A percentile compares a stretch with the other conserved stretches of the same genome.
Conservation (phyloP, 2,329 filamentous ascomycete species). For the Zymoseptoria ardabiliae region DNA sequence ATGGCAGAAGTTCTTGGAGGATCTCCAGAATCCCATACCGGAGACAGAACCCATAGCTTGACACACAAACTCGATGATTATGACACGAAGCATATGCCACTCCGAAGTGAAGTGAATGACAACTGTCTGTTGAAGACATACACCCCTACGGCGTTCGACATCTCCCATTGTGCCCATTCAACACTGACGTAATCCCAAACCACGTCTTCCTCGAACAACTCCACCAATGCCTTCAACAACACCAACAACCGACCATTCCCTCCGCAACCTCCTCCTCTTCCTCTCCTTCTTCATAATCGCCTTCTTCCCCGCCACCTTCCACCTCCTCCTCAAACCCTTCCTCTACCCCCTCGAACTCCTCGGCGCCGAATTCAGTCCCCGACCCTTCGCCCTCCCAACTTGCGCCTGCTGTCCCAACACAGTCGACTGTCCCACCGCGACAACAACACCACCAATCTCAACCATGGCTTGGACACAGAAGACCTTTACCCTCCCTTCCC, state of each 20-base stretch:
- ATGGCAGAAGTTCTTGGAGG: not conserved
- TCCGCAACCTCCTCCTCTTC: constrained; percentile 39
- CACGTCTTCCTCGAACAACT: constrained; percentile 4
- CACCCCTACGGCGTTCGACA: constrained; percentile 5
- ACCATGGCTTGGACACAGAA: constrained; percentile 71
- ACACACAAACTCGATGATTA: not conserved
- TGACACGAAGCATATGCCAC: not conserved
- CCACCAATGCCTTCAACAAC: constrained; percentile 1
- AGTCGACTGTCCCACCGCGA: constrained; percentile 19
- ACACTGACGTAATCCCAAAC: constrained; percentile 5
- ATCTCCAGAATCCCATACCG: not conserved
- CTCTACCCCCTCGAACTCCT: constrained; percentile 20
- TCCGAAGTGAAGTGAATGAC: not conserved
- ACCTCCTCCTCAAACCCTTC: constrained; percentile 31
- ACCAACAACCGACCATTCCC: constrained; percentile 25
- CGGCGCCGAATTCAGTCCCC: constrained; percentile 27
- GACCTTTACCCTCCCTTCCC: constrained; percentile 67
- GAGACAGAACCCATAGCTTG: not conserved
- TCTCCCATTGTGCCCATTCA: constrained; percentile 2
- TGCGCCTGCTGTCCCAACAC: constrained; percentile 30
- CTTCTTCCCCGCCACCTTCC: constrained; percentile 44
- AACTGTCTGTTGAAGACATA: not conserved
- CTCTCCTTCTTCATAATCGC: constrained; percentile 43
- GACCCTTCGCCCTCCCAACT: constrained; percentile 19
- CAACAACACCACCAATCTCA: constrained; percentile 17